Base-by-base conservation (phyloP, 306 rosid genomes). In the Acacia confusa region DNA sequence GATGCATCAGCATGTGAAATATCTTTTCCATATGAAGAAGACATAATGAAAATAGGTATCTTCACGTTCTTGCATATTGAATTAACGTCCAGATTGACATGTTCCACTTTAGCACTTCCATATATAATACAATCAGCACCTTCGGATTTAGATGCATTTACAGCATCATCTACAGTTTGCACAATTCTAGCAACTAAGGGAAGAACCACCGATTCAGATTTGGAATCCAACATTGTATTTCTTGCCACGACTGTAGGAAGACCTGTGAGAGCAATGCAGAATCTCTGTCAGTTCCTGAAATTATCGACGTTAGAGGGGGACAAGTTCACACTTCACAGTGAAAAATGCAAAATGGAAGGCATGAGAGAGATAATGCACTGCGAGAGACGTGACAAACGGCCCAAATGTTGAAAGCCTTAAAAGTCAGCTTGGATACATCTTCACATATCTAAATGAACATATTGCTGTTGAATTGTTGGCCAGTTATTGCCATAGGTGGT, bases 111-210 rank as follows among this genome's bases (percentile, higher is more conserved):
- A 17, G 65, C 82, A 79, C 82, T 79, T 25, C 76, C 86, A 70
- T 90, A 93, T 72, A 93, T 87, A 84, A 95, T 94, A 85, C 91
- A 95, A 86, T 95, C 98, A 73, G 99, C 98, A 74, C 99, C 99
- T 87, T 95, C 99, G 0, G 98, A 90, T 61, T 76, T 87, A 38
- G 98, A 90, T 12, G 99, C 99, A 78, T 75, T 88, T 52, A 89
- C 81, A 4, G 98, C 99, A 78, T 92, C 85, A 67, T 87, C 89
- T 6, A 80, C 71, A 1, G 90, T 83, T 72, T 90, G 88, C 70
- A 93, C 99, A 64, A 81, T 82, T 86, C 96, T 91, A 69, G 92
- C 98, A 57, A 95, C 98, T 90, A 95, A 88, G 19, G 99, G 99
- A 82, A 95, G 98, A 74, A 90, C 82, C 61, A 93, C 92, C 20